Evolutionary conservation across 176 grass and related monocot species (phyloP).

Genomic region (Zizania latifolia): DNA sequence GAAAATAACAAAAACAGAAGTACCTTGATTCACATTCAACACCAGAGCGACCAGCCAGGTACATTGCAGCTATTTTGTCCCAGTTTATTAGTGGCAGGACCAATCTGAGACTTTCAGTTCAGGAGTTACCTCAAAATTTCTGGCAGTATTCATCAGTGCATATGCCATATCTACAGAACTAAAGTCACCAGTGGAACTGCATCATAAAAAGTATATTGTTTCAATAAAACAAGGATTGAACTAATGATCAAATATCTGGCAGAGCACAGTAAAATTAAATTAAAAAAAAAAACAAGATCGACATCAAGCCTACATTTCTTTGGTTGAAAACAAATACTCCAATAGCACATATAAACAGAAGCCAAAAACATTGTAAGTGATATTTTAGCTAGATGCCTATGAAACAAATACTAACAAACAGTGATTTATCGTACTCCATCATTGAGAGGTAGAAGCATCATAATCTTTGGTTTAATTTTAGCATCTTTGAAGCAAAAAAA

Average conservation of each 20-base stretch:
- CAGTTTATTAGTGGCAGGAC: constrained; percentile 80
- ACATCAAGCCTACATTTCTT: neutral
- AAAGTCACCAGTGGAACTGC: constrained; percentile 57
- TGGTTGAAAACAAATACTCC: constrained; percentile 8
- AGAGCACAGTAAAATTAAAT: constrained; percentile 14
- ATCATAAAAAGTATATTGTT: neutral
- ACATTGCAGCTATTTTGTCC: constrained; percentile 80
- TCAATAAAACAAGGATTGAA: neutral
- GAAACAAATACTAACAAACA: neutral
- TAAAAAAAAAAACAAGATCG: neutral
- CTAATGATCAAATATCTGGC: neutral
- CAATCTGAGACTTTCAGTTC: constrained; percentile 74
- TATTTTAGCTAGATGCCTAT: neutral
- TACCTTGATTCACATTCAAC: constrained; percentile 91
- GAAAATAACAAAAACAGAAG: neutral
- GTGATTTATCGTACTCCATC: neutral
- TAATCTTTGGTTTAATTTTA: constrained; percentile 15
- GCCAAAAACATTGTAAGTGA: constrained; percentile 19
- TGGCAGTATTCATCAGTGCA: constrained; percentile 23
- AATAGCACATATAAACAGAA: neutral
- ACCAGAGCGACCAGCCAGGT: constrained; percentile 59
- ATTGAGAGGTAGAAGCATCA: neutral
- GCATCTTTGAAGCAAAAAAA: constrained; percentile 1
- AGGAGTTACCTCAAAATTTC: constrained; percentile 54
- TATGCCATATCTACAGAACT: constrained; percentile 53